Base-by-base conservation (phyloP, 306 rosid species). In the Vicia faba region DNA sequence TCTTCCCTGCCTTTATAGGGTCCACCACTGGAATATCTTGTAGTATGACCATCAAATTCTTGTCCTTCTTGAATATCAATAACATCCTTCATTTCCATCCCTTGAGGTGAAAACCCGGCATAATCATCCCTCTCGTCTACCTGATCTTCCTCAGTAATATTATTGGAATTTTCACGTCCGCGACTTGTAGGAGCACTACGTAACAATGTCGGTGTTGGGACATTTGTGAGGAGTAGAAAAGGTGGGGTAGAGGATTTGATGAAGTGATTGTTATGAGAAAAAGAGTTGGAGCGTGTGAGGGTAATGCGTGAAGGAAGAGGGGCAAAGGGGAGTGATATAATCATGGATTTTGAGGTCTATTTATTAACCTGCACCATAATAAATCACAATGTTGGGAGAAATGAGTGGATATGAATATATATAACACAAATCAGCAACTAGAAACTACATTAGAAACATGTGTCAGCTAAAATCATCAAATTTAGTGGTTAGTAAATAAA, bases 1-100 rank as follows among this genome's bases (percentile, higher is more conserved):
- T 77, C 88, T 41, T 57, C 80, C 74, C 53, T 75, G 72, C 86
- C 89, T 39, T 69, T 45, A 69, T 77, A 69, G 45, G 79, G 77
- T 70, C 86, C 78, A n/a, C 39, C 61, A 57, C 61, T 61, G 11
- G 64, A 77, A 76, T 82, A 83, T 33, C 78, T 58, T 13, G 23
- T 76, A 9, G 18, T 76, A 19, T 49, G 61, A 45, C 41, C 80
- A 9, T 70, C 72, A 53, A 45, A 66, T 23, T 64, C 78, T 7
- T 65, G 72, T 3, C 19, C 78, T 7, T 69, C 73, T 4, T 53
- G 76, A 7, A 8, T 55, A 54, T 79, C 84, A 64, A 68, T 75
- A 38, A 68, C 75, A 38, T 87, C 90, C n/a, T 53, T 76, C 20
- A 39, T 79, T 26, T 76, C 82, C 59, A 74, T 78, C 64, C 65